Evolutionary conservation across 2,329 filamentous ascomycete species (phyloP).

Genomic region (Nemania sp.): DNA sequence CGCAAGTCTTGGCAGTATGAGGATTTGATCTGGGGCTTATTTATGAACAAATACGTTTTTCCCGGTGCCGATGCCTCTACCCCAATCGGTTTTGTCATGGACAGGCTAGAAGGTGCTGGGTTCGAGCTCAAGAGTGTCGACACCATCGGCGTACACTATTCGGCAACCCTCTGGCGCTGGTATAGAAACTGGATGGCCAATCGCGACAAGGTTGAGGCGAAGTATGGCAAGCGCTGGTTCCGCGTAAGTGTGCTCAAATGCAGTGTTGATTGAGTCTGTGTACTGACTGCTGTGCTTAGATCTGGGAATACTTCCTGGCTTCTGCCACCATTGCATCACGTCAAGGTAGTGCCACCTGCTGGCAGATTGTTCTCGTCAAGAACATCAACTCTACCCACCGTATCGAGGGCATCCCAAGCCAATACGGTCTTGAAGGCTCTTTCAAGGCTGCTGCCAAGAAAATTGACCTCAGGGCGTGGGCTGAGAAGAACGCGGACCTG

Average conservation of each 20-base stretch:
- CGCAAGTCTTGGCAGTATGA: slow-evolving; percentile 97
- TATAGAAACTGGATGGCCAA: slow-evolving; percentile 98
- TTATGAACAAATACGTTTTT: slow-evolving; percentile 99
- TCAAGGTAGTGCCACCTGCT: slow-evolving; percentile 77
- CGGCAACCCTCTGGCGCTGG: slow-evolving; percentile 95
- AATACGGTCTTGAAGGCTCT: slow-evolving; percentile 68
- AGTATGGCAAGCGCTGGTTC: slow-evolving; percentile 96
- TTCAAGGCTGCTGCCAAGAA: slow-evolving; percentile 47
- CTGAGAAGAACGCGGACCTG: slow-evolving; percentile 42
- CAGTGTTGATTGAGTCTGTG: background rate
- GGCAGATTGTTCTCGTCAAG: slow-evolving; percentile 78
- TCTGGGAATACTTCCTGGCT: slow-evolving; percentile 83
- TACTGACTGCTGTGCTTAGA: slow-evolving; percentile 32
- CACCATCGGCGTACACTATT: slow-evolving; percentile 96
- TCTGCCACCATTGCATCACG: slow-evolving; percentile 76
- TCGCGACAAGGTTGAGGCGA: slow-evolving; percentile 86
- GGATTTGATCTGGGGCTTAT: slow-evolving; percentile 96
- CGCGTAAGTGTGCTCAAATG: slow-evolving; percentile 64
- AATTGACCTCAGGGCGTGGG: slow-evolving; percentile 41
- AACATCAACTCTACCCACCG: slow-evolving; percentile 83
- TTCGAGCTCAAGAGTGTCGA: slow-evolving; percentile 92
- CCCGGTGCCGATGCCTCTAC: slow-evolving; percentile 95
- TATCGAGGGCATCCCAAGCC: slow-evolving; percentile 69
- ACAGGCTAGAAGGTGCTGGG: slow-evolving; percentile 81
- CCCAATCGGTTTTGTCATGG: slow-evolving; percentile 84